Conservation (phyloP, 1,139 yeast species). For the Debaryomyces sp. region DNA sequence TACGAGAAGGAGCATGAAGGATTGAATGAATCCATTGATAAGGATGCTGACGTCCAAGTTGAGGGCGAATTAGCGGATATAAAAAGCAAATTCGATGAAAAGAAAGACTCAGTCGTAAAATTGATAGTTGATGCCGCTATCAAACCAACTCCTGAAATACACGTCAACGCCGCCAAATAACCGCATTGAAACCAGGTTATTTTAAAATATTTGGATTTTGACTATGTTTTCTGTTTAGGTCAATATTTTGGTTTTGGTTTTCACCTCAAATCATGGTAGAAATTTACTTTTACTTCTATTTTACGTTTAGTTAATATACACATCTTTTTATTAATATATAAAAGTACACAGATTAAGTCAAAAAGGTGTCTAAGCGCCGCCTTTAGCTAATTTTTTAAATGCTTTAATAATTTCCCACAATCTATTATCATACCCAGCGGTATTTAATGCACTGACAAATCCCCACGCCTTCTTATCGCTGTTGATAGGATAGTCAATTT, state of each 20-base stretch:
- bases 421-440: conserved; percentile 83
- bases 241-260: not conserved
- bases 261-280: not conserved
- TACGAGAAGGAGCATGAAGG: conserved; percentile 73
- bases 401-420: conserved; percentile 61
- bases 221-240: not conserved
- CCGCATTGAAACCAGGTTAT: not conserved
- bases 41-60: conserved; percentile 69
- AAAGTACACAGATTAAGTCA: not conserved
- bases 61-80: conserved; percentile 63
- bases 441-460: conserved; percentile 77
- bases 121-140: conserved; percentile 79
- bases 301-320: conserved; percentile 5
- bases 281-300: conserved; percentile 6
- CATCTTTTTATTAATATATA: not conserved
- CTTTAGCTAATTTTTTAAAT: conserved; percentile 43
- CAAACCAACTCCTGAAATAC: conserved; percentile 79
- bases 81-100: conserved; percentile 60
- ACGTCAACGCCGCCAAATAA: conserved; percentile 60
- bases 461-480: conserved; percentile 85
- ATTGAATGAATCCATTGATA: conserved; percentile 65
- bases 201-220: not conserved
- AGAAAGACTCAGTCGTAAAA: conserved; percentile 70
- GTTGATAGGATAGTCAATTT: conserved; percentile 87
- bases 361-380: conserved; percentile 19